These are phyloP conservation scores for Colletotrichum sp. DNA, from an alignment of 2,329 filamentous ascomycete genomes.

Conservation along the genomic window DNA sequence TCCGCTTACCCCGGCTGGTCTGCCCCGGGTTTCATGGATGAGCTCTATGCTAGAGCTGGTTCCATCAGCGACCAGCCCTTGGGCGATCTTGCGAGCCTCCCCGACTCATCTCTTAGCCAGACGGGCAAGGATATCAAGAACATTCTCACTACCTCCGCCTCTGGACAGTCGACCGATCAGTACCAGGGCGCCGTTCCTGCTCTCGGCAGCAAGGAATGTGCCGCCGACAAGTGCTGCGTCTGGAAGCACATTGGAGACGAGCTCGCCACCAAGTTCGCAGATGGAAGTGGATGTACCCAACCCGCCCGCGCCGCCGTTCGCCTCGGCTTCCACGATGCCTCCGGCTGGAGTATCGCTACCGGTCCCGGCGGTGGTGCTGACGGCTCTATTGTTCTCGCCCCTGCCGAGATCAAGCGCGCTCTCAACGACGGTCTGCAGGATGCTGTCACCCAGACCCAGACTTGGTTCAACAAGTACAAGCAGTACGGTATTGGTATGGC, in stretches of 20 bases:
- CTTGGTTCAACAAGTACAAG: constrained; percentile 47
- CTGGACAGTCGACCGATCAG: constrained; percentile 1
- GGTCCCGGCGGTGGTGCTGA: constrained; percentile 48
- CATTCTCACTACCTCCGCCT: constrained; percentile 33
- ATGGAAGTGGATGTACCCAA: constrained; percentile 43
- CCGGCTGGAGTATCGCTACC: constrained; percentile 43
- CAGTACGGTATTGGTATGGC: constrained; percentile 49
- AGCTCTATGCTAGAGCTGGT: background rate
- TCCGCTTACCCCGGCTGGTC: background rate
- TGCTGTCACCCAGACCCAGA: constrained; percentile 43
- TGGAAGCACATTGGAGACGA: constrained; percentile 48
- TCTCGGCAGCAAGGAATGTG: constrained; percentile 23
- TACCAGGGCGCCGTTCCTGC: constrained; percentile 27
- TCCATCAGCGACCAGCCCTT: constrained; percentile 26
- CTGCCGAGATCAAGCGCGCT: constrained; percentile 34
- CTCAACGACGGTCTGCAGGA: constrained; percentile 54
- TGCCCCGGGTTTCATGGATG: background rate
- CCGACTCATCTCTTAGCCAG: constrained; percentile 32
- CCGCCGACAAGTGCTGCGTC: constrained; percentile 48
- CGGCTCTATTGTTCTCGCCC: constrained; percentile 45
- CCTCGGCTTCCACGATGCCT: constrained; percentile 54
- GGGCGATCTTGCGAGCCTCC: constrained; percentile 42
- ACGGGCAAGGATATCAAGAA: constrained; percentile 40
- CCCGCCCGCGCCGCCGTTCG: constrained; percentile 49
- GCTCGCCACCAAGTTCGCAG: constrained; percentile 39